A percentile compares a stretch with the other conserved stretches of the same genome.
Conservation (phyloP, 345 rosid genomes). For the Heritiera littoralis region DNA sequence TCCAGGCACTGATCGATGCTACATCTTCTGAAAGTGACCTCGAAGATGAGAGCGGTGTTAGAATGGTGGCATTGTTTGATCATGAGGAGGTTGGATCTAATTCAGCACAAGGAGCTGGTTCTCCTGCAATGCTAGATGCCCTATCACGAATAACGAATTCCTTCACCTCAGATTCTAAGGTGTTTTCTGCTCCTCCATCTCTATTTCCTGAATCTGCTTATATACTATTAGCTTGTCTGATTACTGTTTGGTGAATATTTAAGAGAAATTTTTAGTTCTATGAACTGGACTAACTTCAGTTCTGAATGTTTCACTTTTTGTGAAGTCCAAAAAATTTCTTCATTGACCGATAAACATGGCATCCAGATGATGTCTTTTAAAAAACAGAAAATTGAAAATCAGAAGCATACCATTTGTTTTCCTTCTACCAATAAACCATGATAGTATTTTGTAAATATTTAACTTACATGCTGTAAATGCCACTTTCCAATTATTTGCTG, state of each 20-base stretch:
- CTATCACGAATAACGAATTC: constrained; percentile 75
- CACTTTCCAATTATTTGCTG: constrained; percentile 3
- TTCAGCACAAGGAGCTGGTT: constrained; percentile 98
- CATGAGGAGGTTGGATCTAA: constrained; percentile 95
- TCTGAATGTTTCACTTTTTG: not conserved
- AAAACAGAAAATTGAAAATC: not conserved
- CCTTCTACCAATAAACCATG: not conserved
- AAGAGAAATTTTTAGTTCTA: not conserved
- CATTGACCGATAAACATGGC: not conserved
- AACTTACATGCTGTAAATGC: not conserved
- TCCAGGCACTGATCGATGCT: constrained; percentile 80
- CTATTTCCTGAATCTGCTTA: not conserved
- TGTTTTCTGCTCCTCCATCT: constrained; percentile 24
- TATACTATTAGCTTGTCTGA: not conserved
- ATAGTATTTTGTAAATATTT: not conserved
- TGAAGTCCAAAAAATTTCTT: not conserved
- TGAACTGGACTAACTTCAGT: not conserved
- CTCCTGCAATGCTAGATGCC: constrained; percentile 95
- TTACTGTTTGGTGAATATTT: not conserved
- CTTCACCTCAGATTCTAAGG: constrained; percentile 76
- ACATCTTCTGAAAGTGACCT: constrained; percentile 69
- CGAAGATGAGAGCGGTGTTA: constrained; percentile 76
- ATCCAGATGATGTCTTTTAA: not conserved
- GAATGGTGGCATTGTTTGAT: constrained; percentile 96
- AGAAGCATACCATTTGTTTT: not conserved